Evolutionary conservation across 2,329 filamentous ascomycete genomes (phyloP), one percentile per base, ranked within the genome.

Genomic region (Colletotrichum gloeosporioides): DNA sequence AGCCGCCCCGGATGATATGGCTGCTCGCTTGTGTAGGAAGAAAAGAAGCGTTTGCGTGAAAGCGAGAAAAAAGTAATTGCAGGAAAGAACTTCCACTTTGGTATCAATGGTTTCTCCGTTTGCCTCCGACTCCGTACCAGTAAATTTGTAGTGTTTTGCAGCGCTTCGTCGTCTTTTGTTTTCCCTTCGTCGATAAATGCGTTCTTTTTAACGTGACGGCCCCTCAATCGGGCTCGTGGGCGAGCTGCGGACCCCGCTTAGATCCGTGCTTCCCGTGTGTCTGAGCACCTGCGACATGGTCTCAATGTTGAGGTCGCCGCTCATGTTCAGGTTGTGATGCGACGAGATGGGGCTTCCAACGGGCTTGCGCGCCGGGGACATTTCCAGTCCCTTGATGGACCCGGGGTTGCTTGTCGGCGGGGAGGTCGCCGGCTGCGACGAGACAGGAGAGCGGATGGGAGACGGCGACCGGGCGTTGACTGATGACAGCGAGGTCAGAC

Each of bases 201-300:
- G 8, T 15, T 44, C 8, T 44, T 39, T n/a, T 69, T 15, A 76
- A 36, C 74, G 70, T 34, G 65, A 76, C n/a, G 71, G 49, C 15
- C 74, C 74, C 62, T 92, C 90, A 36, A 91, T 86, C 2, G 92
- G 92, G 80, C 92, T 93, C 39, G 88, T 85, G 5, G 92, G 91
- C 68, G 88, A 85, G 84, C 92, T 93, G 77, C 90, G 86, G 64
- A 88, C 82, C 64, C 85, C 87, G 78, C 88, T 88, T 73, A 98
- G 86, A 82, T 98, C 96, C 22, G 94, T 92, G 84, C 95, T 98
- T 61, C 93, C 95, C 16, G 96, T 98, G 84, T 95, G 93, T 82
- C 95, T 90, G 81, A 98, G 87, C 18, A 95, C 96, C 85, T 98
- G 96, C 69, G 93, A 91, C 96, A 98, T 98, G 6, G 96, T 98